Evolutionary conservation across 176 grass and related monocot species (phyloP), one percentile per base, ranked within the genome.

Genomic region (Metroxylon sagu): DNA sequence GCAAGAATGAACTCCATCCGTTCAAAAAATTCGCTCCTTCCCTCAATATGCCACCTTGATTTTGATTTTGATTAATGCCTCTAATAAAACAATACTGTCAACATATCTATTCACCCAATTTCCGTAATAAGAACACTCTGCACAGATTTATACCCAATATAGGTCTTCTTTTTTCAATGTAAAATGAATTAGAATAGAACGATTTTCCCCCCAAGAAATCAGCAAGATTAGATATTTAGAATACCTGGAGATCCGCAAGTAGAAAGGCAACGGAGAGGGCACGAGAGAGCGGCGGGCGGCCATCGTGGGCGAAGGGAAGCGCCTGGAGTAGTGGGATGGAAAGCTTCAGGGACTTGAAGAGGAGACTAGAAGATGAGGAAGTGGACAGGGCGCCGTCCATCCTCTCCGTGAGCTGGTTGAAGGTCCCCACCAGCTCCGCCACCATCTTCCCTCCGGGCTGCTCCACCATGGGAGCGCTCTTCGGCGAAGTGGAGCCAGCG

Each of bases 191-290:
- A 14, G 8, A 43, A 43, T 43, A 43, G 10, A 1, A 43, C 8
- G 35, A 35, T 14, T 43, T 43, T 29, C 10, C 3, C 35, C 35
- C 35, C 35, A 43, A 43, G 35, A 43, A 43, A 43, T 43, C 10
- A 43, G 35, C 2, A 12, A 43, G 7, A 14, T 43, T 12, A 43
- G 35, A 43, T 43, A 43, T 43, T 43, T 1, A 15, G 26, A 53
- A 16, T 19, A 95, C 91, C 86, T 96, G 91, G 29, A 96, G 91
- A 62, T 96, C 91, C 18, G 91, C 91, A 5, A 96, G 80, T 3
- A 89, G 77, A 6, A 67, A 77, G 18, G 83, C 91, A 56, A 90
- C 72, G 21, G 78, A 74, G 14, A 96, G 83, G 7, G 80, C 91
- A 30, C 91, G 86, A 14, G 77, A 65, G 18, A 96, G 80, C 4